Conservation (phyloP, 1,139 yeast species). For the Blastobotrys capitulatus region DNA sequence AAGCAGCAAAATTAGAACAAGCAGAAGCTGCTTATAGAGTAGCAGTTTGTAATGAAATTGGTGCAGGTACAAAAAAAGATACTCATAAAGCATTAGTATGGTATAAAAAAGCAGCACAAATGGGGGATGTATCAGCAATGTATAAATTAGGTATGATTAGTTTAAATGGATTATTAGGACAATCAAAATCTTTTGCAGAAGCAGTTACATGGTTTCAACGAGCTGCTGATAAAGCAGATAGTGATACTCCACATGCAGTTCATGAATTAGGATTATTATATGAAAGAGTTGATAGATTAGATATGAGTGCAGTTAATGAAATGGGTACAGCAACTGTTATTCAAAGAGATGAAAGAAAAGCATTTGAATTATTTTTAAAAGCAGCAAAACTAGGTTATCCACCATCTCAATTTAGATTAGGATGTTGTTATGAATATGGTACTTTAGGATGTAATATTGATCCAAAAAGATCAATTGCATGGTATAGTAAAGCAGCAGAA, state of each 20-base stretch:
- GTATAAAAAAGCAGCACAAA: constrained; percentile 53
- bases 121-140: constrained; percentile 57
- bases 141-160: constrained; percentile 62
- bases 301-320: constrained; percentile 32
- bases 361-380: constrained; percentile 63
- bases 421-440: constrained; percentile 84
- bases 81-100: constrained; percentile 44
- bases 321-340: constrained; percentile 23
- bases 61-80: constrained; percentile 51
- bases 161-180: constrained; percentile 46
- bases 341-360: constrained; percentile 45
- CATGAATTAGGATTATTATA: constrained; percentile 66
- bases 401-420: constrained; percentile 80
- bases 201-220: constrained; percentile 53
- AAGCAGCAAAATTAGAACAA: constrained; percentile 53
- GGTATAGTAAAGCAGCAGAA: constrained; percentile 79
- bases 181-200: constrained; percentile 40
- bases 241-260: constrained; percentile 48
- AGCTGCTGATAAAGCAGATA: constrained; percentile 45
- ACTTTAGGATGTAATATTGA: constrained; percentile 61
- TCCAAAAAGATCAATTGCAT: constrained; percentile 73
- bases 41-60: constrained; percentile 63
- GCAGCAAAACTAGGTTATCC: constrained; percentile 76
- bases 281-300: constrained; percentile 51
- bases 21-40: constrained; percentile 57